A percentile compares a stretch with the other conserved stretches of the same genome.
These are phyloP conservation scores for Trichosporon coremiiforme DNA, from an alignment of 1,284 basidiomycete genomes.

Conservation along the genomic window DNA sequence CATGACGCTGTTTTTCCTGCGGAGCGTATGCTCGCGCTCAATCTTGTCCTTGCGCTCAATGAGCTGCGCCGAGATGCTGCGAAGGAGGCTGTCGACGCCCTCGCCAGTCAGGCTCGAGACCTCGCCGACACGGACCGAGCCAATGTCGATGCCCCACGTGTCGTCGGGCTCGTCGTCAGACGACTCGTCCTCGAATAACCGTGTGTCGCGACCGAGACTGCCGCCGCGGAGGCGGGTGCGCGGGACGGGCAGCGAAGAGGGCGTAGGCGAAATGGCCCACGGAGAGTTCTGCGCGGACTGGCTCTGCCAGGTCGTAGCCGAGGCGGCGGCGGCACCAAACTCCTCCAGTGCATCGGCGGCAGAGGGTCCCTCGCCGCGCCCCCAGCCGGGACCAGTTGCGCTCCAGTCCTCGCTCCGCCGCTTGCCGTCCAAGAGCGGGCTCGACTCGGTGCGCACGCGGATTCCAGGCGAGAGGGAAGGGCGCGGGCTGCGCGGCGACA, in stretches of 20 bases:
- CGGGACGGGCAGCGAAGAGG: slow-evolving; percentile 10
- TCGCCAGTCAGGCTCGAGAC: slow-evolving; percentile 50
- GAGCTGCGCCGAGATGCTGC: slow-evolving; percentile 48
- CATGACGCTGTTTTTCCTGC: slow-evolving; percentile 52
- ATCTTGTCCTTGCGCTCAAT: slow-evolving; percentile 53
- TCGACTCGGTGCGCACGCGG: slow-evolving; percentile 8
- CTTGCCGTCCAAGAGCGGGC: slow-evolving; percentile 16
- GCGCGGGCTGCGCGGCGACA: slow-evolving; percentile 19
- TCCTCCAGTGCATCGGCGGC: slow-evolving; percentile 49
- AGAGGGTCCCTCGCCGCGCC: slow-evolving; percentile 47
- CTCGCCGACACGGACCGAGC: slow-evolving; percentile 51
- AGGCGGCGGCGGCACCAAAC: slow-evolving; percentile 39
- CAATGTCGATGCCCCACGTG: slow-evolving; percentile 50
- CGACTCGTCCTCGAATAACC: slow-evolving; percentile 33
- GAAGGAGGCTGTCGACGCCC: slow-evolving; percentile 54
- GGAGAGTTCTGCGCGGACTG: slow-evolving; percentile 2
- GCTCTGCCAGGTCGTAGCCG: background rate
- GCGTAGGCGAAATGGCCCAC: slow-evolving; percentile 31
- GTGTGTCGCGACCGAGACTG: slow-evolving; percentile 46
- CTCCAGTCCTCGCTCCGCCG: slow-evolving; percentile 50
- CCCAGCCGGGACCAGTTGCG: slow-evolving; percentile 37
- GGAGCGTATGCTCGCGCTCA: slow-evolving; percentile 47
- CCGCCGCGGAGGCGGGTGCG: slow-evolving; percentile 40
- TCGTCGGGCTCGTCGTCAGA: slow-evolving; percentile 30
- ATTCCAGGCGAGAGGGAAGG: background rate